A percentile compares a stretch with the other conserved stretches of the same genome.
These are phyloP conservation scores for Lentinus brumalis DNA, from an alignment of 768 basidiomycete genomes.

Conservation along the genomic window DNA sequence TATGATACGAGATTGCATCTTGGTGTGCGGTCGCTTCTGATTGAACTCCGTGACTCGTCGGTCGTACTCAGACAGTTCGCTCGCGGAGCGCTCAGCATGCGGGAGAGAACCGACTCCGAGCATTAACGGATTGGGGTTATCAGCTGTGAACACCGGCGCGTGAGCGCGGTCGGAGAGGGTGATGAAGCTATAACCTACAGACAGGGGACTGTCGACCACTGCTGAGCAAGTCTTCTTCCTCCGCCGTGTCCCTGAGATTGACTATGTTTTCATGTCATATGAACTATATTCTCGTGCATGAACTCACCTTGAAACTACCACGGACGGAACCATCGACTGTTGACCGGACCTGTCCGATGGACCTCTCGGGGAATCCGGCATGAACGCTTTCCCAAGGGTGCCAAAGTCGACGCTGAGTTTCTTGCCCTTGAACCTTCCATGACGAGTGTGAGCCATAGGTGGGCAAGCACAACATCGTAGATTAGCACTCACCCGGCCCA, in stretches of 20 bases:
- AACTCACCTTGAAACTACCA: constrained; percentile 43
- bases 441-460: neutral
- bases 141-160: constrained; percentile 13
- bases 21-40: constrained; percentile 43
- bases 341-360: constrained; percentile 23
- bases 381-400: constrained; percentile 20
- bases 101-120: constrained; percentile 20
- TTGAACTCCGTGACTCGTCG: constrained; percentile 39
- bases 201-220: constrained; percentile 77
- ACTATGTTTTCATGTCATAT: neutral
- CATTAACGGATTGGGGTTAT: constrained; percentile 23
- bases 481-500: constrained; percentile 46
- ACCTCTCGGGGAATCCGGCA: constrained; percentile 26
- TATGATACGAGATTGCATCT: constrained; percentile 45
- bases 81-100: constrained; percentile 25
- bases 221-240: constrained; percentile 71
- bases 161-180: neutral
- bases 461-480: neutral
- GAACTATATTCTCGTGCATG: neutral
- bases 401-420: constrained; percentile 37
- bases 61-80: constrained; percentile 36
- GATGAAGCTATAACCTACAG: constrained; percentile 43
- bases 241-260: constrained; percentile 30
- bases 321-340: constrained; percentile 36
- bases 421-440: constrained; percentile 22